These are phyloP conservation scores for Kodamaea neixiangensis DNA, from an alignment of 805 yeast species.

Conservation along the genomic window DNA sequence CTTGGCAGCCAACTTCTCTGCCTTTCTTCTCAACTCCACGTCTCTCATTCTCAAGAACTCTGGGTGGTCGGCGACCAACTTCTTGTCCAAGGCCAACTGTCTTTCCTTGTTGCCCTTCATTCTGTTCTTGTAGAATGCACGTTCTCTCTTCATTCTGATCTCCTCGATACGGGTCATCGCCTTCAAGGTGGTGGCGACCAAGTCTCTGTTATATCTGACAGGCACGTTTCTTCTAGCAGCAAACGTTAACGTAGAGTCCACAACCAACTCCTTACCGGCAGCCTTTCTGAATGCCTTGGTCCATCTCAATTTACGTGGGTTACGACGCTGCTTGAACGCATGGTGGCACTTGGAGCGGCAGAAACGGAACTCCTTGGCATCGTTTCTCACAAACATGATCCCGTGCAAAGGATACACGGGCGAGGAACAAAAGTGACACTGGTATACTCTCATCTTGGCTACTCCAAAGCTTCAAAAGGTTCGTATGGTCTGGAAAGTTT, in stretches of 20 bases:
- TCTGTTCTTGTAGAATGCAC: constrained; percentile 98
- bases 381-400: constrained; percentile 96
- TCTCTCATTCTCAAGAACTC: constrained; percentile 90
- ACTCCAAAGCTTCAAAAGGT: background rate
- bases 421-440: constrained; percentile 96
- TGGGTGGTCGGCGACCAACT: constrained; percentile 85
- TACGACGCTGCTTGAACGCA: constrained; percentile 95
- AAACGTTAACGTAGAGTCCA: constrained; percentile 93
- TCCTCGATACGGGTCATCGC: constrained; percentile 97
- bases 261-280: constrained; percentile 98
- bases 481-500: constrained; percentile 2
- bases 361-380: constrained; percentile 95
- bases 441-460: constrained; percentile 71
- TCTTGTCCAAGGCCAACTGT: constrained; percentile 81
- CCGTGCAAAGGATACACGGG: constrained; percentile 88
- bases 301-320: constrained; percentile 98
- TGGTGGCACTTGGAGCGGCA: constrained; percentile 98
- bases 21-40: constrained; percentile 78
- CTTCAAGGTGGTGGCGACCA: constrained; percentile 88
- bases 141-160: constrained; percentile 93
- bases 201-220: constrained; percentile 94
- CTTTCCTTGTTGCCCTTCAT: constrained; percentile 96
- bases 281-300: constrained; percentile 99
- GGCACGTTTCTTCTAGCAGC: constrained; percentile 98
- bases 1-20: constrained; percentile 68